phyloP scores from a whole-genome alignment of 2,329 filamentous ascomycete species.

The Aspergillus clavatus region DNA sequence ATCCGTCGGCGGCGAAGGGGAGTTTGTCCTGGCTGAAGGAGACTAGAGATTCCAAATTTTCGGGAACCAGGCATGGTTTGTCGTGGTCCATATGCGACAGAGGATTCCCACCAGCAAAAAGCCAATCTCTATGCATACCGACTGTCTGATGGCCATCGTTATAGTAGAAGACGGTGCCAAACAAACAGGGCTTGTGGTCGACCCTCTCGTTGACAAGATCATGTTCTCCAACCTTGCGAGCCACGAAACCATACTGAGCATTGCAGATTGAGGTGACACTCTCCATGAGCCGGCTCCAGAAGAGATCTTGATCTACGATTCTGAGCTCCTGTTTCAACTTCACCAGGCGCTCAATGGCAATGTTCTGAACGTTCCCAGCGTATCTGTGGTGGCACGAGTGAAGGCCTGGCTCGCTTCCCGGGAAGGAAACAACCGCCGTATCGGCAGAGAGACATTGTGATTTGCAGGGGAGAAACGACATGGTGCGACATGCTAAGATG shows the following conservation, averaged over 20 bases:
- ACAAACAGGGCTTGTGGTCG: slow-evolving; percentile 57
- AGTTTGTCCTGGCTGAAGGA: slow-evolving; percentile 56
- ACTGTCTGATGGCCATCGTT: slow-evolving; percentile 54
- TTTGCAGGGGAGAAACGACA: slow-evolving; percentile 29
- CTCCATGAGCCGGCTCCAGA: slow-evolving; percentile 62
- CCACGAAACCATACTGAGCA: slow-evolving; percentile 65
- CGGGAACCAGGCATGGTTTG: slow-evolving; percentile 64
- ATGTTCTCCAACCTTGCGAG: slow-evolving; percentile 58
- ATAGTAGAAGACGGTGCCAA: slow-evolving; percentile 63
- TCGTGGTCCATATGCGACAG: slow-evolving; percentile 67
- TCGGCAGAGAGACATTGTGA: slow-evolving; percentile 26
- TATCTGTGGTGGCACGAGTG: slow-evolving; percentile 24
- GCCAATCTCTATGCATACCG: slow-evolving; percentile 56
- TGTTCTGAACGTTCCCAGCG: slow-evolving; percentile 51
- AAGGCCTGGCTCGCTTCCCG: slow-evolving; percentile 21
- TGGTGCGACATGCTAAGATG: slow-evolving; percentile 20
- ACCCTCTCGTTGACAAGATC: slow-evolving; percentile 59
- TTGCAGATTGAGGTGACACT: slow-evolving; percentile 59
- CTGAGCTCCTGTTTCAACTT: slow-evolving; percentile 55
- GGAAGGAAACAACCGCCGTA: slow-evolving; percentile 17
- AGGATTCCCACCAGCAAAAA: slow-evolving; percentile 60
- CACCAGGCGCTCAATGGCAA: slow-evolving; percentile 57
- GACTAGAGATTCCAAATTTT: slow-evolving; percentile 55
- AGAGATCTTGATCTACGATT: slow-evolving; percentile 52
- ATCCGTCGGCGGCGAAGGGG: slow-evolving; percentile 60